Conservation (phyloP, 1,284 basidiomycete species). For the Ganoderma resinaceum region DNA sequence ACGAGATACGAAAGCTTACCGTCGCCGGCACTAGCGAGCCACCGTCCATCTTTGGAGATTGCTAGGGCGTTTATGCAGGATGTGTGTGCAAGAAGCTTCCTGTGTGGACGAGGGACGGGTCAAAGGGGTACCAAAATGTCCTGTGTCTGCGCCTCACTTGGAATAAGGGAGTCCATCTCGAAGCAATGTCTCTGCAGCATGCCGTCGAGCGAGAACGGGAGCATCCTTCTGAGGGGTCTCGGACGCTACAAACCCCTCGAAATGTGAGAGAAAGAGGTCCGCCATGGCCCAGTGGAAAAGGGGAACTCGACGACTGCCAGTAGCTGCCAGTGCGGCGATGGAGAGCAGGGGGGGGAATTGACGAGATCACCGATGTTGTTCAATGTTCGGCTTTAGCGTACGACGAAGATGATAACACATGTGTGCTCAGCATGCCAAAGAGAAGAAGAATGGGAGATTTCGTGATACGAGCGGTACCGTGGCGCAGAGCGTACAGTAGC, state of each 20-base stretch:
- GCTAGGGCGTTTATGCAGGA: constrained; percentile 77
- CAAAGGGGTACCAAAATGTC: too few relatives aligned
- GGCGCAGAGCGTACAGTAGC: too few relatives aligned
- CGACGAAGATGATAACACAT: background rate
- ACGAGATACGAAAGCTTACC: constrained; percentile 47
- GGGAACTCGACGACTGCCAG: too few relatives aligned
- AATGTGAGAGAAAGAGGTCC: background rate
- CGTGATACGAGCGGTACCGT: background rate
- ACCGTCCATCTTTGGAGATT: constrained; percentile 70
- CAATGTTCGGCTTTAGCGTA: background rate
- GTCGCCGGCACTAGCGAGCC: constrained; percentile 80
- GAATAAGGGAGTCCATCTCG: constrained; percentile 24
- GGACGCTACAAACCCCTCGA: background rate
- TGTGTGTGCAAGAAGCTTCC: constrained; percentile 64
- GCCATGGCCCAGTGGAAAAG: background rate
- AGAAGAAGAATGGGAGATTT: background rate
- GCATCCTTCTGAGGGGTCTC: background rate
- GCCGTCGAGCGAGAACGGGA: background rate
- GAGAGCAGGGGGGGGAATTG: background rate
- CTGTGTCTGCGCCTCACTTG: constrained; percentile 10
- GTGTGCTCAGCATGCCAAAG: background rate
- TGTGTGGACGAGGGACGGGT: constrained; percentile 35
- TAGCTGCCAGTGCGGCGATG: too few relatives aligned
- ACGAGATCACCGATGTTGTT: background rate
- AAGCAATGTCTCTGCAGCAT: constrained; percentile 12